These are phyloP conservation scores for Claviceps sorghi DNA, from an alignment of 2,329 filamentous ascomycete genomes.

Conservation along the genomic window DNA sequence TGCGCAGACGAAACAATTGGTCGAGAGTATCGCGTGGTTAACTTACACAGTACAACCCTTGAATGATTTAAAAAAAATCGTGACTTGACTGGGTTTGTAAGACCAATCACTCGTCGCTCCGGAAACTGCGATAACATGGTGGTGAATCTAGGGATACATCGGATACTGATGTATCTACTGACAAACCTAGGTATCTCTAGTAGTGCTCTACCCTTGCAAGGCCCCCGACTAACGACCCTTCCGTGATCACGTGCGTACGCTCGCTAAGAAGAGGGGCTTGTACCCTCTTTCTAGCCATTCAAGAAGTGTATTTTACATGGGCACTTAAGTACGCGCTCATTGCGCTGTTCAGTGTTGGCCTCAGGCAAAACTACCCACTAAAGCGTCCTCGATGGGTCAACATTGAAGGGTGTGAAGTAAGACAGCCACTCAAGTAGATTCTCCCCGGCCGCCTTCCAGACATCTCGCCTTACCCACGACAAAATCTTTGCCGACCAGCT, in stretches of 20 bases:
- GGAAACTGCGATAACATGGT: too few relatives aligned
- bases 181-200: too few relatives aligned
- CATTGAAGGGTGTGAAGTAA: constrained; percentile 13
- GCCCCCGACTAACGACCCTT: too few relatives aligned
- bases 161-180: too few relatives aligned
- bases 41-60: neutral
- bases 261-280: too few relatives aligned
- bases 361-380: constrained; percentile 13
- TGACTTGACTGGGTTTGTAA: too few relatives aligned
- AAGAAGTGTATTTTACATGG: neutral
- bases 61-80: too few relatives aligned
- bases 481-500: constrained; percentile 24
- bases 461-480: constrained; percentile 29
- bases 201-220: too few relatives aligned
- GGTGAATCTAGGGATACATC: too few relatives aligned
- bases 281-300: too few relatives aligned
- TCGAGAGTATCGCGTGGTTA: neutral
- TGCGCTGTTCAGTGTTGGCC: constrained; percentile 4
- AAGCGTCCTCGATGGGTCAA: constrained; percentile 14
- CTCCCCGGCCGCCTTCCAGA: constrained; percentile 24
- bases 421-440: constrained; percentile 26
- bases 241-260: too few relatives aligned
- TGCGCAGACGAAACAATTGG: constrained; percentile 1
- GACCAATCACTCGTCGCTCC: too few relatives aligned
- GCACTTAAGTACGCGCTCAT: neutral